Base-by-base conservation (phyloP, 495 filamentous ascomycete genomes). In the Aspergillus conjunctus region DNA sequence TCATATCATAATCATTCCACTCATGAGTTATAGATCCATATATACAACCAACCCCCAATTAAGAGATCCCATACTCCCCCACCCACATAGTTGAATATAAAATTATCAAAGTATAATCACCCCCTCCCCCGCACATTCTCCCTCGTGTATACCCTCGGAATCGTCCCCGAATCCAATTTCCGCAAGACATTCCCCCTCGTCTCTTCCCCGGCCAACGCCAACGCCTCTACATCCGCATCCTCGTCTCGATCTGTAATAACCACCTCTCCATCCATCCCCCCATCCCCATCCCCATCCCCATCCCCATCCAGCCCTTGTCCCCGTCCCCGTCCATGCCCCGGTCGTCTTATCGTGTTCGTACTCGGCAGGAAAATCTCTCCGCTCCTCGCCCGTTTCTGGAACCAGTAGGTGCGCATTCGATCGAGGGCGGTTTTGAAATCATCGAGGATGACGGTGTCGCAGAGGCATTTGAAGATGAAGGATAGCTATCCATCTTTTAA, bases 351-450 rank as follows among this genome's bases (percentile, higher is more conserved):
- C 11, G 37, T 46, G 6, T 11, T 48, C n/a, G 32, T 52, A 18
- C 48, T 46, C 1, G 62, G 58, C 3, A 67, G 61, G 22, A 64
- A 41, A 17, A 64, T 61, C 18, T 67, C 58, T 20, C 58, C 61
- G 8, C 20, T 30, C 32, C 33, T 22, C 11, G 56, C 63, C 33
- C 54, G 66, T 41, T 69, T 72, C 48, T 49, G 62, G 17, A 73
- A 58, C 69, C 67, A 71, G 62, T 73, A 59, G 5, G 22, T 37
- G 17, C 69, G 67, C 44, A 73, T 54, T 14, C 59, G 59, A 43
- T 84, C 82, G 17, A 86, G 76, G 0, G 79, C 83, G 2, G 80
- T 85, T 67, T 85, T 85, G 80, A 87, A 87, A 54, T 87, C 84
- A 58, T 87, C 84, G 0, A 87, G 77, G 49, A 87, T 77, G 49